Conservation (phyloP, 768 basidiomycete genomes). For the Suillus americanus region DNA sequence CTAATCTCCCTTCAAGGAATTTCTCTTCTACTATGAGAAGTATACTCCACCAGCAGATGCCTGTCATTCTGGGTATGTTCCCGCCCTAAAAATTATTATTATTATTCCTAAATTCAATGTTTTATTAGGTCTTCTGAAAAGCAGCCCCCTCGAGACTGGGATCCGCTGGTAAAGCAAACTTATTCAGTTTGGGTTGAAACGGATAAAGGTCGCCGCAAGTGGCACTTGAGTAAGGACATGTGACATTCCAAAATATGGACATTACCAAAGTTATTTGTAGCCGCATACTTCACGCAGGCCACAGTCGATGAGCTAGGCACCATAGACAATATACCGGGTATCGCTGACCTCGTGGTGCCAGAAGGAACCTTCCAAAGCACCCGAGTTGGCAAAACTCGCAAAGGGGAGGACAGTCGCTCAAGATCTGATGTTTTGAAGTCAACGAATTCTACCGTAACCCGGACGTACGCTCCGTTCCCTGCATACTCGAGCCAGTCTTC, state of each 20-base stretch:
- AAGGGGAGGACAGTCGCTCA: conserved; percentile 39
- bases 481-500: conserved; percentile 29
- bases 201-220: conserved; percentile 66
- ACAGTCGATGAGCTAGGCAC: conserved; percentile 71
- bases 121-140: conserved; percentile 40
- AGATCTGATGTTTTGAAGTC: conserved; percentile 33
- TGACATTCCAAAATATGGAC: neutral
- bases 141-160: conserved; percentile 60
- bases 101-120: conserved; percentile 8
- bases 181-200: conserved; percentile 79
- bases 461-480: conserved; percentile 44
- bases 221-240: conserved; percentile 71
- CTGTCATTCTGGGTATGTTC: conserved; percentile 41
- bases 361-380: conserved; percentile 69
- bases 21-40: conserved; percentile 83
- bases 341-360: conserved; percentile 64
- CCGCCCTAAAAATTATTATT: neutral
- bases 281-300: conserved; percentile 79
- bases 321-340: conserved; percentile 62
- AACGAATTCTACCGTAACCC: conserved; percentile 29
- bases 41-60: conserved; percentile 50
- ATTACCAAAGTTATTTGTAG: conserved; percentile 35
- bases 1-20: conserved; percentile 54
- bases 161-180: conserved; percentile 78
- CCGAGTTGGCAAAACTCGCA: conserved; percentile 51